phyloP scores from a whole-genome alignment of 139 green algal species.

The Auxenochlorella pyrenoidosa region DNA sequence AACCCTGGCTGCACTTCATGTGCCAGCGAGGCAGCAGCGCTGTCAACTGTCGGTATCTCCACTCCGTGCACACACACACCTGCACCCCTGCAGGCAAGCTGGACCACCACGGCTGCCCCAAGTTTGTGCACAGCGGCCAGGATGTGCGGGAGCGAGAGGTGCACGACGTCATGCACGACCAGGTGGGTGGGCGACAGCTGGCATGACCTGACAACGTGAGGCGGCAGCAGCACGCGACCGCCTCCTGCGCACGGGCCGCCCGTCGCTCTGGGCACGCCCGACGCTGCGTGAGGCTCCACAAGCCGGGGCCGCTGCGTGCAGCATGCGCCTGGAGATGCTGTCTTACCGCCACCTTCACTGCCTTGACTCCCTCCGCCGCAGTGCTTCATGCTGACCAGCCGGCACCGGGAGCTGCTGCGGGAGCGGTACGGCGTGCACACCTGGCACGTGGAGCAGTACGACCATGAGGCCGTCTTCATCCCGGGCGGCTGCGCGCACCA shows the following conservation, averaged over 20 bases:
- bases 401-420: constrained; percentile 49
- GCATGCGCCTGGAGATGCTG: background rate
- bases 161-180: constrained; percentile 25
- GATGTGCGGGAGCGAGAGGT: background rate
- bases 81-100: constrained; percentile 2
- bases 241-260: too few relatives aligned
- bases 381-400: constrained; percentile 58
- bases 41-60: too few relatives aligned
- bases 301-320: too few relatives aligned
- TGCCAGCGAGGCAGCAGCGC: too few relatives aligned
- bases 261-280: too few relatives aligned
- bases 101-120: background rate
- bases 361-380: too few relatives aligned
- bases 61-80: too few relatives aligned
- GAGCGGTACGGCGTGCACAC: constrained; percentile 54
- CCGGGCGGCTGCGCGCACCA: constrained; percentile 92
- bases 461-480: constrained; percentile 89
- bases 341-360: too few relatives aligned
- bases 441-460: constrained; percentile 74
- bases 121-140: constrained; percentile 58
- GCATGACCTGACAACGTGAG: background rate
- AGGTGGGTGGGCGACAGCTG: background rate
- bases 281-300: background rate
- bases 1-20: too few relatives aligned
- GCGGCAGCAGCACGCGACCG: too few relatives aligned